Percentiles rank a stretch among this genome's conserved stretches.
phyloP scores from a whole-genome alignment of 352 stramenopile genomes.

The Blastocystis sp. region DNA sequence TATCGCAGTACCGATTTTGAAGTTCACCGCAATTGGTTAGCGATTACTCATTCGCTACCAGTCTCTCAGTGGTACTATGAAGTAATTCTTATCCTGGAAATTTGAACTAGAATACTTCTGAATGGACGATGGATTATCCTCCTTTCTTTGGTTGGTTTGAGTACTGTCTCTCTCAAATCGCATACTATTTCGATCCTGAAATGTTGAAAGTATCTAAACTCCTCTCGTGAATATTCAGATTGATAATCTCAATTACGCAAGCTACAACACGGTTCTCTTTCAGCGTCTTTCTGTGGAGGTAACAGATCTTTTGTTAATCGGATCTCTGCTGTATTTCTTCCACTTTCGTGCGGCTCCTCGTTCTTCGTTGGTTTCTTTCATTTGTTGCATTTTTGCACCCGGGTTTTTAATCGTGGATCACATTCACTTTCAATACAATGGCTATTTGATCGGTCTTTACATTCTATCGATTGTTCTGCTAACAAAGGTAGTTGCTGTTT shows the following conservation, averaged over 20 bases:
- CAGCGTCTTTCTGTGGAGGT: constrained; percentile 83
- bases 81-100: background rate
- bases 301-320: constrained; percentile 75
- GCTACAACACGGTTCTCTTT: constrained; percentile 74
- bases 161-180: constrained; percentile 74
- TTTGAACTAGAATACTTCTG: constrained; percentile 73
- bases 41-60: constrained; percentile 81
- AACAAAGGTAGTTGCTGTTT: constrained; percentile 50
- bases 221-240: background rate
- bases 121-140: constrained; percentile 97
- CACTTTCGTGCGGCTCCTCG: background rate
- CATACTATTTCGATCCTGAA: constrained; percentile 67
- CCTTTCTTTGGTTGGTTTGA: constrained; percentile 94
- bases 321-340: constrained; percentile 63
- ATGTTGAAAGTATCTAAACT: constrained; percentile 67
- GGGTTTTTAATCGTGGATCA: constrained; percentile 91
- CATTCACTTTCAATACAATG: constrained; percentile 99
- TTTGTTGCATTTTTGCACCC: constrained; percentile 82
- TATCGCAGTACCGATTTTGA: constrained; percentile 94
- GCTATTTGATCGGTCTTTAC: constrained; percentile 86
- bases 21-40: constrained; percentile 96
- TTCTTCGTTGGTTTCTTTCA: constrained; percentile 66
- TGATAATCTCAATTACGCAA: constrained; percentile 68
- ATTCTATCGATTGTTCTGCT: constrained; percentile 77
- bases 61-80: constrained; percentile 88